Evolutionary conservation across 768 basidiomycete species (phyloP).

Genomic region (Rhizopogon roseolus): DNA sequence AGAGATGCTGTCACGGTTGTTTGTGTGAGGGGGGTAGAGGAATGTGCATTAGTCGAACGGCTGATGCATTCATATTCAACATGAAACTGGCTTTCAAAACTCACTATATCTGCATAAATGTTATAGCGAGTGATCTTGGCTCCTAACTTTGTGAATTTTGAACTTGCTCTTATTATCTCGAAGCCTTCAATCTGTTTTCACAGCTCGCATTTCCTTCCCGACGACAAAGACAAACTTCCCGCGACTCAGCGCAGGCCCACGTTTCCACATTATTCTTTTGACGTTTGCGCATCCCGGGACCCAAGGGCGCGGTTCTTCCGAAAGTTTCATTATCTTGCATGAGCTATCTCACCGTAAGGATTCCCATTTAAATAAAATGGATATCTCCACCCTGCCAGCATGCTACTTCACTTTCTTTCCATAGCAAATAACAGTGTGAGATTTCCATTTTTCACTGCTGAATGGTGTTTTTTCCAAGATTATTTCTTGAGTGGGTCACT

Average conservation of each 20-base stretch:
- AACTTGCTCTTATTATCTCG: no score
- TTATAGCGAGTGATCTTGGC: not conserved
- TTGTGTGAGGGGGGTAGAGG: slow-evolving; percentile 62
- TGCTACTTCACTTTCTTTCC: not conserved
- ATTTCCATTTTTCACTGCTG: not conserved
- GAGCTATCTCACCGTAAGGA: not conserved
- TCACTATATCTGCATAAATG: not conserved
- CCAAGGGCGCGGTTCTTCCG: not conserved
- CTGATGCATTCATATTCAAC: slow-evolving; percentile 23
- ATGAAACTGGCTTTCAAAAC: slow-evolving; percentile 1
- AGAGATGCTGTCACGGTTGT: slow-evolving; percentile 55
- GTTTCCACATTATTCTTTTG: no score
- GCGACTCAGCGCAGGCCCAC: not conserved
- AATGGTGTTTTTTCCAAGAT: not conserved
- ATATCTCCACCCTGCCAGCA: not conserved
- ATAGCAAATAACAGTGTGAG: not conserved
- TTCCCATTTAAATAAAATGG: not conserved
- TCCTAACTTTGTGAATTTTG: no score
- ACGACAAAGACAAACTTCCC: not conserved
- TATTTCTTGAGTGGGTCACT: no score
- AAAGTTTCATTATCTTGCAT: not conserved
- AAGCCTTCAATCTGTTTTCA: no score
- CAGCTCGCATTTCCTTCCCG: not conserved
- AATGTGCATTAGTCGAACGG: slow-evolving; percentile 58
- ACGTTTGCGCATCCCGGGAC: not conserved